These are phyloP conservation scores for Trichoderma afroharzianum DNA, from an alignment of 2,329 filamentous ascomycete species.

Conservation along the genomic window DNA sequence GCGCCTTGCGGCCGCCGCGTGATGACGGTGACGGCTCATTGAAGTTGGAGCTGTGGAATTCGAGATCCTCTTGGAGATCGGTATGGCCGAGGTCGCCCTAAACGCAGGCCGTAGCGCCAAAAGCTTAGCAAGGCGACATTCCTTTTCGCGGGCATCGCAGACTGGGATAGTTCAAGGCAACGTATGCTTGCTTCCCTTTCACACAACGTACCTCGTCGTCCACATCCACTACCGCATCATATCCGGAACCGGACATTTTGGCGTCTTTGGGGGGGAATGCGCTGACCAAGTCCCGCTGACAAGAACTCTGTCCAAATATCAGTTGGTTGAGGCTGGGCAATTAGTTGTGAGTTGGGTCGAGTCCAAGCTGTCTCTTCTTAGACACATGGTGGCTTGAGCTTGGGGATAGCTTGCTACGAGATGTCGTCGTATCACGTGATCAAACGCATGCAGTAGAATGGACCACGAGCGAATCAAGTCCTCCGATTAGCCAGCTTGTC, in stretches of 20 bases:
- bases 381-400: slow-evolving; percentile 1
- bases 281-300: neutral
- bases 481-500: neutral
- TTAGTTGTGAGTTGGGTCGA: neutral
- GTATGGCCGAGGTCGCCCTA: slow-evolving; percentile 97
- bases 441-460: neutral
- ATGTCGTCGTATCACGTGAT: slow-evolving; percentile 12
- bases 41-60: slow-evolving; percentile 95
- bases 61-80: slow-evolving; percentile 96
- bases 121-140: slow-evolving; percentile 14
- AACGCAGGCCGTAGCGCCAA: neutral
- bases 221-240: slow-evolving; percentile 96
- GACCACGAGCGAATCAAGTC: neutral
- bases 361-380: neutral
- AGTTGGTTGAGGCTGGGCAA: neutral
- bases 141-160: neutral
- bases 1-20: slow-evolving; percentile 47
- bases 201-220: slow-evolving; percentile 73
- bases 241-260: slow-evolving; percentile 77
- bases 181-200: neutral
- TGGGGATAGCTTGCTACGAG: slow-evolving; percentile 3
- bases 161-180: neutral
- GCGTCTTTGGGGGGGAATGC: neutral
- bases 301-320: neutral
- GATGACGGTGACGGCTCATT: slow-evolving; percentile 44